Conservation (phyloP, 2,329 filamentous ascomycete genomes). For the Botrytis medusae region DNA sequence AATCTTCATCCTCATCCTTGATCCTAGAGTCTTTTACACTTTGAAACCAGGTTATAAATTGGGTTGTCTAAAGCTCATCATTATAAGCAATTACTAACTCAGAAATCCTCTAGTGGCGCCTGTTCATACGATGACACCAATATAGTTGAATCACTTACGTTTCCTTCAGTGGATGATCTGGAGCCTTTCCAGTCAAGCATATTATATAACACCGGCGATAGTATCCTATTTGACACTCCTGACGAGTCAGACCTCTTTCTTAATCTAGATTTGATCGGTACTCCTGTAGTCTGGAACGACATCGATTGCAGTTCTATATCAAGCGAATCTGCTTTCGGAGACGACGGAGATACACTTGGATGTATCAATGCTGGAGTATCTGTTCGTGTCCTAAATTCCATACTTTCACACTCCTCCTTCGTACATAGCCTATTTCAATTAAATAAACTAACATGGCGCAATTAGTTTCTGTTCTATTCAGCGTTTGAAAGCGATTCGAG, state of each 20-base stretch:
- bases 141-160: background rate
- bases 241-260: background rate
- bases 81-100: too few species aligned
- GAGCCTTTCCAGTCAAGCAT: background rate
- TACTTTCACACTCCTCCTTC: background rate
- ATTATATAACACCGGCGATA: background rate
- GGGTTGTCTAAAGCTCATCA: too few species aligned
- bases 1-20: too few species aligned
- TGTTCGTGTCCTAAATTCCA: background rate
- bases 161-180: background rate
- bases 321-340: background rate
- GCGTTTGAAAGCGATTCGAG: background rate
- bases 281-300: background rate
- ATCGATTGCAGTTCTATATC: background rate
- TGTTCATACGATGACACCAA: background rate
- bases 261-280: background rate
- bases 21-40: too few species aligned
- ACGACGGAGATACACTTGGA: background rate
- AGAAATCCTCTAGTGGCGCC: background rate
- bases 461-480: background rate
- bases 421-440: too few species aligned
- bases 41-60: too few species aligned
- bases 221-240: background rate
- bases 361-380: background rate
- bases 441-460: too few species aligned